Percentiles rank a stretch among this genome's conserved stretches.
These are phyloP conservation scores for Hyaloscypha finlandica DNA, from an alignment of 495 filamentous ascomycete genomes.

Conservation along the genomic window DNA sequence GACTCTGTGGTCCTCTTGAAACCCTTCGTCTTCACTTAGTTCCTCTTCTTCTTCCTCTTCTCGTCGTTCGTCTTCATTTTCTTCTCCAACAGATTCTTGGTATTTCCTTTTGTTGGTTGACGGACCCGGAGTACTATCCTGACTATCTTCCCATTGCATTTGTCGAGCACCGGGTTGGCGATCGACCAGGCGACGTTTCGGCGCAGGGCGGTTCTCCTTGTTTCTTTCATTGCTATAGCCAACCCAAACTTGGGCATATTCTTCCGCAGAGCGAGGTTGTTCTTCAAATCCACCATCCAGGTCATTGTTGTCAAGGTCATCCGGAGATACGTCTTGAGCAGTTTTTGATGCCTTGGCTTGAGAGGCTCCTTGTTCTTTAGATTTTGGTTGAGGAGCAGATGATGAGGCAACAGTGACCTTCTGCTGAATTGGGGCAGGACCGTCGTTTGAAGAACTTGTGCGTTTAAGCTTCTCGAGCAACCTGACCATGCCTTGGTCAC, in stretches of 20 bases:
- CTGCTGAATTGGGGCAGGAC: neutral
- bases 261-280: neutral
- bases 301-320: slow-evolving; percentile 2
- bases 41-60: slow-evolving; percentile 26
- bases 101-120: slow-evolving; percentile 18
- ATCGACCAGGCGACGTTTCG: slow-evolving; percentile 39
- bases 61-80: slow-evolving; percentile 8
- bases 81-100: slow-evolving; percentile 10
- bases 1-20: slow-evolving; percentile 29
- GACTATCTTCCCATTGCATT: slow-evolving; percentile 34
- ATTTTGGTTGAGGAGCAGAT: neutral
- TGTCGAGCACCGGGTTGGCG: slow-evolving; percentile 38
- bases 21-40: slow-evolving; percentile 29
- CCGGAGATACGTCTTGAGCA: neutral
- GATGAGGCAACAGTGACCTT: neutral
- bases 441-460: neutral
- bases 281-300: slow-evolving; percentile 16
- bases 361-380: neutral
- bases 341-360: neutral
- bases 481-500: neutral
- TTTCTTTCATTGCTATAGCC: slow-evolving; percentile 22
- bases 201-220: slow-evolving; percentile 31
- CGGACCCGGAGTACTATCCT: slow-evolving; percentile 20
- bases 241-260: slow-evolving; percentile 16
- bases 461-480: neutral